phyloP scores from a whole-genome alignment of 2,329 filamentous ascomycete genomes.

The Aspergillus udagawae region DNA sequence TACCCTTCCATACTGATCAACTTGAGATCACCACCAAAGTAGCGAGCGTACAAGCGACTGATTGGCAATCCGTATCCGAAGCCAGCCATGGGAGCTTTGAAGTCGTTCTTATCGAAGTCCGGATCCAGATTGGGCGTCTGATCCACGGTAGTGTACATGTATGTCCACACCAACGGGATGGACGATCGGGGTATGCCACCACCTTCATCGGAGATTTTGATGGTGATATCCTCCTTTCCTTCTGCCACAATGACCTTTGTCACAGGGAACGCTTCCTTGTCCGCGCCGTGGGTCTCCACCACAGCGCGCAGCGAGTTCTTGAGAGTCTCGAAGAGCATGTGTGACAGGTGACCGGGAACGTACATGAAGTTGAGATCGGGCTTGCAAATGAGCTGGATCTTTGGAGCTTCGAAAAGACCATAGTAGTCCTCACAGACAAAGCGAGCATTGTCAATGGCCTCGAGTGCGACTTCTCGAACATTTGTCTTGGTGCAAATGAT shows the following conservation, averaged over 20 bases:
- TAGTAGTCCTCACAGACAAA: slow-evolving; percentile 99
- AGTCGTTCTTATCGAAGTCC: slow-evolving; percentile 98
- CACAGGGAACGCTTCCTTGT: slow-evolving; percentile 92
- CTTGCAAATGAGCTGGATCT: slow-evolving; percentile 93
- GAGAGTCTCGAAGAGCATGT: slow-evolving; percentile 99
- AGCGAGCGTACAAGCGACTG: slow-evolving; percentile 86
- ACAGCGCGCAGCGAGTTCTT: slow-evolving; percentile 98
- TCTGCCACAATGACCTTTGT: slow-evolving; percentile 98
- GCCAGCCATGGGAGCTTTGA: slow-evolving; percentile 98
- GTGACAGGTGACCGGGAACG: slow-evolving; percentile 94
- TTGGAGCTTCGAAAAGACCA: slow-evolving; percentile 91
- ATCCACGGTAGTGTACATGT: slow-evolving; percentile 99
- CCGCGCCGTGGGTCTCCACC: slow-evolving; percentile 89
- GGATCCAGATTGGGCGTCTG: slow-evolving; percentile 91
- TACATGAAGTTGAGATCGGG: slow-evolving; percentile 98
- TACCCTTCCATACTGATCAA: slow-evolving; percentile 99
- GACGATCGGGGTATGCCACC: slow-evolving; percentile 89
- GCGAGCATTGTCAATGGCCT: slow-evolving; percentile 97
- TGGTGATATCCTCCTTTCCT: slow-evolving; percentile 97
- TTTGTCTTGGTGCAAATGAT: slow-evolving; percentile 99
- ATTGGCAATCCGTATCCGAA: slow-evolving; percentile 98
- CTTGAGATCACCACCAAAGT: slow-evolving; percentile 96
- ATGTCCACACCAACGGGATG: slow-evolving; percentile 98
- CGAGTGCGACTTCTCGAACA: slow-evolving; percentile 87
- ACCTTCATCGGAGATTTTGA: slow-evolving; percentile 96